Base-by-base conservation (phyloP, 2,329 filamentous ascomycete species). In the Colletotrichum tanaceti region DNA sequence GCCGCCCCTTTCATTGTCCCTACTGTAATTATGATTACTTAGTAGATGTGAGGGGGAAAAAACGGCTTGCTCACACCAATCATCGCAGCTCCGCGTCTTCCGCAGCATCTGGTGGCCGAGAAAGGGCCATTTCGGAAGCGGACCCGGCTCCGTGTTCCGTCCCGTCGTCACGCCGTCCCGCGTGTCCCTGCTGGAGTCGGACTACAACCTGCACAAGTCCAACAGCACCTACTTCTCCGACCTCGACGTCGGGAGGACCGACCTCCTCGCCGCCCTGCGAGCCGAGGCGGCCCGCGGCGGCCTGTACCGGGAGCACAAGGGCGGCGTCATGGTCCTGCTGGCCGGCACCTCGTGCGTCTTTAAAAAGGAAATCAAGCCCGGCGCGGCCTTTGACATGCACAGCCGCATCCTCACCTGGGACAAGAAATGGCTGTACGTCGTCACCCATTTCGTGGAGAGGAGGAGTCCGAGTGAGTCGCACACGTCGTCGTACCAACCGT, bases 261-360 rank as follows among this genome's bases (percentile, higher is more conserved):
- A 71, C 11, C 61, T 71, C 4, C 77, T 89, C 11, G 85, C 90
- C 9, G 55, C 65, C 7, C n/a, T 68, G 11, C 43, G 65, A 50
- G 57, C 65, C 5, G 47, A 65, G 43, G 65, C 65, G 14, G 63
- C 63, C 16, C 38, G 52, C 7, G 63, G 63, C 13, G 58, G 58
- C 2, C 82, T 90, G 62, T 86, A 85, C n/a, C 60, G 63, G 35
- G 53, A 54, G 20, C 68, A 70, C 53, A 80, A 83, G 43, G 81
- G 78, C 18, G 77, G 87, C 11, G 81, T 83, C 47, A 87, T 93
- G 75, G 88, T 90, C 67, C 39, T 64, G 10, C 85, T 95, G 0
- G 93, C 92, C 13, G 89, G 89, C 57, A 91, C 93, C 16, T 86
- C 87, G 74, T 93, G 91, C 79, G 88, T 83, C 72, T 95, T 94